phyloP scores from a whole-genome alignment of 2,329 filamentous ascomycete species.

The Geosmithia putterillii region DNA sequence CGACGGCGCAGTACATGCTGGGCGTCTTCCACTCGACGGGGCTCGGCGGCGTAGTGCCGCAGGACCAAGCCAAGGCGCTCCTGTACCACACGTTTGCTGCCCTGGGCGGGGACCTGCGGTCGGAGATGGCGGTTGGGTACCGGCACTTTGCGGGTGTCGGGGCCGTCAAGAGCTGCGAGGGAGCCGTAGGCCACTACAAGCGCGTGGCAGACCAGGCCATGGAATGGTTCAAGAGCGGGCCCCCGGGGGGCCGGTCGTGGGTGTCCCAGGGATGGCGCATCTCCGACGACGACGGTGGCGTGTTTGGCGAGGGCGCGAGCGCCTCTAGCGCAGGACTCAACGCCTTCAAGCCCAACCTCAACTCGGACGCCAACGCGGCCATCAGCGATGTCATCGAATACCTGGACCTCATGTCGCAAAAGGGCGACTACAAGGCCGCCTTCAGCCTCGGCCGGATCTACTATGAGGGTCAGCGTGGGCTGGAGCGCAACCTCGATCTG shows the following conservation, averaged over 20 bases:
- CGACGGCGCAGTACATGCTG: slow-evolving; percentile 89
- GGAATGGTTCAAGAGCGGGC: slow-evolving; percentile 74
- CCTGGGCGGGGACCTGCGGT: slow-evolving; percentile 65
- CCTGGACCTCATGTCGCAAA: slow-evolving; percentile 77
- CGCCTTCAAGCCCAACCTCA: slow-evolving; percentile 58
- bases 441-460: slow-evolving; percentile 77
- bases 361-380: slow-evolving; percentile 72
- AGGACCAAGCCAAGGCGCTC: slow-evolving; percentile 82
- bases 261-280: slow-evolving; percentile 70
- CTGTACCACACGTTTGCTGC: slow-evolving; percentile 94
- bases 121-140: slow-evolving; percentile 89
- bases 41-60: slow-evolving; percentile 65
- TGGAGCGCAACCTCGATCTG: slow-evolving; percentile 59
- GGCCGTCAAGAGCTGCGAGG: slow-evolving; percentile 74
- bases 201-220: slow-evolving; percentile 89
- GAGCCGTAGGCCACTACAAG: slow-evolving; percentile 81
- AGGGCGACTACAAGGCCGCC: slow-evolving; percentile 78
- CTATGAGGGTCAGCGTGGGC: slow-evolving; percentile 71
- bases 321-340: slow-evolving; percentile 77
- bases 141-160: slow-evolving; percentile 78
- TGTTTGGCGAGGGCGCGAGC: slow-evolving; percentile 92
- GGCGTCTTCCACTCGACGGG: slow-evolving; percentile 94
- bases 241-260: slow-evolving; percentile 75
- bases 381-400: slow-evolving; percentile 94
- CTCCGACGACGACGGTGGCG: slow-evolving; percentile 80